Base-by-base conservation (phyloP, 495 filamentous ascomycete species). In the Cairneyella variabilis region DNA sequence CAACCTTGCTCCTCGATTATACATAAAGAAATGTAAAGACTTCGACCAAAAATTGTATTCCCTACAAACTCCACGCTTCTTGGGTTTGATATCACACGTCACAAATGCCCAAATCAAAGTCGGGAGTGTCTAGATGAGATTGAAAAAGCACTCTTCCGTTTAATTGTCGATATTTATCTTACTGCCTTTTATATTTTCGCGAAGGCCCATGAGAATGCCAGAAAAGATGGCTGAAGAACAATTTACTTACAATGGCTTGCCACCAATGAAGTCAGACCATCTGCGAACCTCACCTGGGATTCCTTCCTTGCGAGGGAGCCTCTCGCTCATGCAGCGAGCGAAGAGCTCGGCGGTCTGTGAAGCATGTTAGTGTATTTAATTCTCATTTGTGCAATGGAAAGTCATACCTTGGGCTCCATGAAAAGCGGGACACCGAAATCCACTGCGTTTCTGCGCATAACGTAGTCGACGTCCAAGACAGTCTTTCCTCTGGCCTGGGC, bases 351-450 rank as follows among this genome's bases (percentile, higher is more conserved):
- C 93, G 62, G 93, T 98, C 93, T 97, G 57, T 22, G 53, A 56
- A 34, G n/a, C 37, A 18, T 21, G 45, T 66, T 60, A 67, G 64
- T 36, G 17, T 18, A 53, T 0, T 37, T 17, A 17, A 39, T 55
- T 34, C 47, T 25, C 18, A 40, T 48, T 57, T 38, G 32, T 25
- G 44, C n/a, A 43, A 28, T 11, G 28, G 48, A 21, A 38, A 53
- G 30, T 16, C 85, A 76, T 76, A 96, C 92, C 88, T 93, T 95
- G 18, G 93, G 92, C 73, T 98, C 93, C 91, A 97, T 97, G 70
- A 97, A 98, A 55, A 97, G 76, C 32, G 93, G 93, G 20, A 97
- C 91, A 51, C 91, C 91, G 68, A 98, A 98, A 73, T 98, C 93
- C 37, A 98, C 95, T 14, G 92, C 93, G 65, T 98, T 64, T 62